Percentiles rank a stretch among this genome's conserved stretches.
phyloP scores from a whole-genome alignment of 768 basidiomycete genomes.

The Suillus variegatus region DNA sequence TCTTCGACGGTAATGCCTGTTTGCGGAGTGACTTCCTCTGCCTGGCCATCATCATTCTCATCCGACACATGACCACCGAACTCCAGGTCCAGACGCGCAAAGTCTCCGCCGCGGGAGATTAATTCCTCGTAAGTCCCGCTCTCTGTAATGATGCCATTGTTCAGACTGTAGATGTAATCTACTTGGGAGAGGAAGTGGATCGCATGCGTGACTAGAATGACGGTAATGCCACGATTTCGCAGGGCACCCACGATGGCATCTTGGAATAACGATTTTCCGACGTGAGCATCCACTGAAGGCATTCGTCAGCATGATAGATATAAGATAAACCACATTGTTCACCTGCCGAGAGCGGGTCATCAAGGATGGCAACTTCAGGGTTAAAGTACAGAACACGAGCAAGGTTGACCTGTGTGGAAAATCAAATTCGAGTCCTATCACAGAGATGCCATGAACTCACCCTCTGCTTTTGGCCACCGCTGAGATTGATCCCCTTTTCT shows the following conservation, averaged over 20 bases:
- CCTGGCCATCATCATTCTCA: conserved; percentile 32
- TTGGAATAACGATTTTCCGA: conserved; percentile 67
- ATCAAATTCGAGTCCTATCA: neutral
- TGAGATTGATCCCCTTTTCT: conserved; percentile 68
- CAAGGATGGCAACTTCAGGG: conserved; percentile 62
- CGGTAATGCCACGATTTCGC: conserved; percentile 46
- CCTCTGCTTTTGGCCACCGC: conserved; percentile 67
- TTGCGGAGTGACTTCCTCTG: conserved; percentile 15
- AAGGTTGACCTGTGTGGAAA: conserved; percentile 53
- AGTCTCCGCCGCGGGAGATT: conserved; percentile 48
- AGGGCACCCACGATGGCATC: conserved; percentile 57
- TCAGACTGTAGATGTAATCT: conserved; percentile 51
- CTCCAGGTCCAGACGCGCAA: conserved; percentile 58
- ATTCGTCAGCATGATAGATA: neutral
- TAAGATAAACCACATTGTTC: conserved; percentile 12
- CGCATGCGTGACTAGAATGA: conserved; percentile 57
- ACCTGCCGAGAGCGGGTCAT: conserved; percentile 69
- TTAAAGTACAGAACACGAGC: conserved; percentile 68
- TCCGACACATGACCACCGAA: conserved; percentile 54
- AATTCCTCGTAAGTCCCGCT: conserved; percentile 56
- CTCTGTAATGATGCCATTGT: conserved; percentile 46
- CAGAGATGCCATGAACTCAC: conserved; percentile 28
- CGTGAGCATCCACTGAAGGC: conserved; percentile 68
- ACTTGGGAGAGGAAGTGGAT: conserved; percentile 53
- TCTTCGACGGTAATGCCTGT: conserved; percentile 30